Evolutionary conservation across 352 stramenopile genomes (phyloP), one percentile per base, ranked within the genome.

Genomic region (Phytophthora sp.): DNA sequence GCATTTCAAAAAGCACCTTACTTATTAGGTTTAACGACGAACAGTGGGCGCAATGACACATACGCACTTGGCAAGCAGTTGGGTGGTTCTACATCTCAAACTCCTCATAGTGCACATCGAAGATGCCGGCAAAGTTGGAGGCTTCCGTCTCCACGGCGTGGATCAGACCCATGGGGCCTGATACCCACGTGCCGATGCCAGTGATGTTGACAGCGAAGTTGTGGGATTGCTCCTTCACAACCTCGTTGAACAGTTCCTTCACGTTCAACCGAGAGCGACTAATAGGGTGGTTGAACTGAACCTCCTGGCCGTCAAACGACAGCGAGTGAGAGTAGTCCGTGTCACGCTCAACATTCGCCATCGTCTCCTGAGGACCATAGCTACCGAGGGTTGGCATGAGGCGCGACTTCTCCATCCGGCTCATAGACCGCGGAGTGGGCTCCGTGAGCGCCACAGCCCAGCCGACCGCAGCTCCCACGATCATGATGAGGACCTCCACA

Each of bases 91-190:
- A 95, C 84, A 95, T 89, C 60, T 95, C 84, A 78, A 95, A 95
- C 69, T 92, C 79, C 61, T 95, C 87, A 69, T 82, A 94, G 74
- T 95, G 87, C 31, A 95, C 85, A 75, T 95, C 87, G 56, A 93
- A 95, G 68, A 93, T 93, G 53, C 87, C 85, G 15, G 85, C 85
- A 53, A 89, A 95, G 42, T 77, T 88, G 48, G 76, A 75, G 18
- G 83, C 79, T 60, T 94, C 84, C 4, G 71, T 79, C 64, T 95
- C 82, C 15, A 93, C 81, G 11, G 76, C 75, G 44, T 92, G 82
- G 67, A 94, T 93, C 6, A 95, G 68, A 30, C 72, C 76, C 82
- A 91, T 90, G 9, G 86, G 86, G n/a, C 86, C 86, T 24, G 82
- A 95, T 42, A 92, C 86, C 84, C 83, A 92, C 15, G 84, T 93